Evolutionary conservation across 2,329 filamentous ascomycete species (phyloP).

Genomic region (Venturia carpophila): DNA sequence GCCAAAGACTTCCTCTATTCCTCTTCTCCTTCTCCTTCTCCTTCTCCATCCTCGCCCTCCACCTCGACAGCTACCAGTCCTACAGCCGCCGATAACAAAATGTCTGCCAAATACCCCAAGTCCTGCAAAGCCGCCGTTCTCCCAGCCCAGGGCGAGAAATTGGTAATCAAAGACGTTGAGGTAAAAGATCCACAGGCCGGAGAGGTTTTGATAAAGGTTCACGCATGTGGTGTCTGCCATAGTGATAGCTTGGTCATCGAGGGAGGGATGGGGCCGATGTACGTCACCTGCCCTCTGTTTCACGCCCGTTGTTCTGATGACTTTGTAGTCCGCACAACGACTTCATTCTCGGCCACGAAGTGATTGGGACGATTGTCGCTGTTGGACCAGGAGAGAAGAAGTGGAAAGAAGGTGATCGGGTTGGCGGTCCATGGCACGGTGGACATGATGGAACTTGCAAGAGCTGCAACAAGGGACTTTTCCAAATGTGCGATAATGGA

Average conservation of each 20-base stretch:
- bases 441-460: conserved; percentile 56
- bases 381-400: conserved; percentile 50
- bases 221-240: conserved; percentile 66
- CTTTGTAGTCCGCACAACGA: conserved; percentile 35
- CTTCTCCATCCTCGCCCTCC: not conserved
- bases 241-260: conserved; percentile 46
- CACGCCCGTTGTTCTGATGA: not conserved
- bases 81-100: not conserved
- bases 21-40: not conserved
- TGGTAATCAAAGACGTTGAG: conserved; percentile 52
- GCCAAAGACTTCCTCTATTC: not conserved
- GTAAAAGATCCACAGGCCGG: conserved; percentile 49
- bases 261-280: conserved; percentile 48
- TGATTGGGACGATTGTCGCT: conserved; percentile 59
- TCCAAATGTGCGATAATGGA: conserved; percentile 60
- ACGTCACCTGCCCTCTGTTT: not conserved
- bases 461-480: conserved; percentile 54
- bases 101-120: conserved; percentile 39
- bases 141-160: conserved; percentile 43
- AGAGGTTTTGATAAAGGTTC: conserved; percentile 61
- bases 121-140: conserved; percentile 61
- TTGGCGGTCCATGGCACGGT: conserved; percentile 64
- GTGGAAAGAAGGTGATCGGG: conserved; percentile 56
- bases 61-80: not conserved
- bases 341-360: conserved; percentile 61